Conservation (phyloP, 176 grass and related monocot species). For the Chrysopogon serrulatus region DNA sequence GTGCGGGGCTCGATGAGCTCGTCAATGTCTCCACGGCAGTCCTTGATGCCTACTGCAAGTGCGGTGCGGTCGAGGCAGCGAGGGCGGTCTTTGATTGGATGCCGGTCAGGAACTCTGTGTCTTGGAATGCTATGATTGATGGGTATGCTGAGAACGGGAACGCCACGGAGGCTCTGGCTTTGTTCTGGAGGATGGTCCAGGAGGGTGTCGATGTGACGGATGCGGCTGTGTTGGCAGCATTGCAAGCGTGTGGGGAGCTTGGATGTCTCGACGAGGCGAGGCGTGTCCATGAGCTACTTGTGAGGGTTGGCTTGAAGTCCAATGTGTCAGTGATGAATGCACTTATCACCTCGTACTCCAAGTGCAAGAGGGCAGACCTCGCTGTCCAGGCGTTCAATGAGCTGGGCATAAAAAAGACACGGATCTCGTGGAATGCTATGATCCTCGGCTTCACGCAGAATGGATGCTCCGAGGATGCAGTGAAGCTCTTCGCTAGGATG, state of each 20-base stretch:
- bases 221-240: constrained; percentile 33
- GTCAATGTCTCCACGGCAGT: constrained; percentile 54
- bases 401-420: constrained; percentile 33
- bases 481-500: constrained; percentile 57
- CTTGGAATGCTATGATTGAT: constrained; percentile 65
- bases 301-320: constrained; percentile 20
- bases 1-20: constrained; percentile 25
- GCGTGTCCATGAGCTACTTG: constrained; percentile 40
- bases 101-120: constrained; percentile 37
- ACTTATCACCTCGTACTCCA: constrained; percentile 61
- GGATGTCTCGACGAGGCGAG: constrained; percentile 40
- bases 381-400: constrained; percentile 37
- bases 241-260: constrained; percentile 55
- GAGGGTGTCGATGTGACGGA: constrained; percentile 45
- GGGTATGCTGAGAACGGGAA: constrained; percentile 40
- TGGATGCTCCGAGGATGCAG: constrained; percentile 29
- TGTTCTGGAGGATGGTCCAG: constrained; percentile 44
- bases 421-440: constrained; percentile 64
- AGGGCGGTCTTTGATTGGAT: constrained; percentile 30
- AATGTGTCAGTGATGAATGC: constrained; percentile 55
- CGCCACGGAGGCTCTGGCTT: constrained; percentile 25
- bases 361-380: constrained; percentile 54
- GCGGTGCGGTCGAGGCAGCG: constrained; percentile 18
- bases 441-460: constrained; percentile 55
- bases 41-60: constrained; percentile 58